Percentiles rank a stretch among this genome's conserved stretches.
These are phyloP conservation scores for Barnettozyma salicaria DNA, from an alignment of 805 yeast genomes.

Conservation along the genomic window DNA sequence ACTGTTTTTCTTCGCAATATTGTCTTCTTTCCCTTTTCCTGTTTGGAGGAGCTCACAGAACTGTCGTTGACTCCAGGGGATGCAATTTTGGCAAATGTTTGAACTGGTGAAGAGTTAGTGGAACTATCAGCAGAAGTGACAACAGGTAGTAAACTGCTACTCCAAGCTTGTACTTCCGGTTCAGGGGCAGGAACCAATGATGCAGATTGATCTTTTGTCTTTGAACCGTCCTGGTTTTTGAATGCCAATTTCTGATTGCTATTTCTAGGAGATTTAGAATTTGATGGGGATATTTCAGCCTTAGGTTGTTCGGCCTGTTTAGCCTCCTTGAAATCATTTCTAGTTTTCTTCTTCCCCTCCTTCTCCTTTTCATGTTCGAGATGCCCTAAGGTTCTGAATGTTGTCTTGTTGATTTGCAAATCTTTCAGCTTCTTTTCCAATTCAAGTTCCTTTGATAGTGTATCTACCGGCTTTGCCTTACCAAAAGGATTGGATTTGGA, in stretches of 20 bases:
- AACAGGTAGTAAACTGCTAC: neutral
- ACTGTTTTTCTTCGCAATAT: slow-evolving; percentile 10
- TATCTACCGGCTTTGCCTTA: slow-evolving; percentile 79
- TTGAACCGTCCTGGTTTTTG: slow-evolving; percentile 4
- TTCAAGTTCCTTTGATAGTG: slow-evolving; percentile 56
- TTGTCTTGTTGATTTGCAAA: slow-evolving; percentile 42
- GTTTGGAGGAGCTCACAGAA: neutral
- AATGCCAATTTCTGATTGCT: neutral
- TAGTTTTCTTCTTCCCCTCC: slow-evolving; percentile 1
- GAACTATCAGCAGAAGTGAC: slow-evolving; percentile 1
- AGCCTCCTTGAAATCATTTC: too few species aligned
- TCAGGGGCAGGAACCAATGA: slow-evolving; percentile 5
- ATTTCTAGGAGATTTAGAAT: neutral
- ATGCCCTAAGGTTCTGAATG: slow-evolving; percentile 24
- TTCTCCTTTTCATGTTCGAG: slow-evolving; percentile 6
- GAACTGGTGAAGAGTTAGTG: slow-evolving; percentile 3
- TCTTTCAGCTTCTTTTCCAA: slow-evolving; percentile 44
- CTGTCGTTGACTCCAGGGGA: slow-evolving; percentile 1
- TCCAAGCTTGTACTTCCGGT: slow-evolving; percentile 3
- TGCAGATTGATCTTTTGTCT: neutral
- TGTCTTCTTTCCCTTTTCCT: slow-evolving; percentile 6
- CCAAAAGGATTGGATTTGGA: slow-evolving; percentile 70
- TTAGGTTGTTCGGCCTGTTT: too few species aligned
- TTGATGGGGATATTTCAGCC: neutral
- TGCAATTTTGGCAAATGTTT: slow-evolving; percentile 3